Evolutionary conservation across 495 filamentous ascomycete genomes (phyloP).

Genomic region (Friedmanniomyces endolithicus): DNA sequence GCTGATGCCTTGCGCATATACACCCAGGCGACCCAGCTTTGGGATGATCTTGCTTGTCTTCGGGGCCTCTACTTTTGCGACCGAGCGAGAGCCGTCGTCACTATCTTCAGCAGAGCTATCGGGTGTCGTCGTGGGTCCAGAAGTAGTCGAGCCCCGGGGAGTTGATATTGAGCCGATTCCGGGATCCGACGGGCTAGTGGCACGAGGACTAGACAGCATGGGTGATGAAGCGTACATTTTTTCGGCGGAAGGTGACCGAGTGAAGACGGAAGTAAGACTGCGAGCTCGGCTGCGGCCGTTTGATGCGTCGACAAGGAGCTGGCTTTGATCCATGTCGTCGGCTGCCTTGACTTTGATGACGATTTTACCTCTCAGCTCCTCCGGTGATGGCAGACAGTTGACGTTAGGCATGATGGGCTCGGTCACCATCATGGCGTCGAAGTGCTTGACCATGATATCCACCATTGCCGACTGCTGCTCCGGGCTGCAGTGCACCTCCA

Average conservation of each 20-base stretch:
- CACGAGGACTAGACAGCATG: constrained; percentile 37
- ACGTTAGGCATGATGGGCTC: constrained; percentile 57
- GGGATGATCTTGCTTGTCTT: constrained; percentile 77
- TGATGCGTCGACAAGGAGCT: constrained; percentile 26
- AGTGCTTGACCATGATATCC: constrained; percentile 71
- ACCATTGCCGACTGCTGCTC: constrained; percentile 82
- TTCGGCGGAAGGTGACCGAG: constrained; percentile 34
- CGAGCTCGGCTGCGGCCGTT: constrained; percentile 49
- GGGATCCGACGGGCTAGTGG: constrained; percentile 38
- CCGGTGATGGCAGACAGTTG: constrained; percentile 63
- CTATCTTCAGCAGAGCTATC: constrained; percentile 55
- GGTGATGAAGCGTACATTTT: constrained; percentile 41
- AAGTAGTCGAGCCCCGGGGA: constrained; percentile 22
- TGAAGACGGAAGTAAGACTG: constrained; percentile 59
- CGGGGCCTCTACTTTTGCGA: constrained; percentile 37
- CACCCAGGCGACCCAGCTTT: constrained; percentile 68
- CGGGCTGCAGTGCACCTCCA: constrained; percentile 84
- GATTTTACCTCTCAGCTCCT: constrained; percentile 69
- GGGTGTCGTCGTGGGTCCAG: constrained; percentile 36
- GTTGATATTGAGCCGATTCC: constrained; percentile 3
- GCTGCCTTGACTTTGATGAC: constrained; percentile 82
- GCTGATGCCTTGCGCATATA: constrained; percentile 69
- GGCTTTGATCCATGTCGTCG: constrained; percentile 30
- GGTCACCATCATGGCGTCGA: constrained; percentile 63
- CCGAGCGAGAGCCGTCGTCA: constrained; percentile 35